Percentiles rank a stretch among this genome's conserved stretches.
phyloP scores from a whole-genome alignment of 768 basidiomycete genomes.

The Solioccasus polychromus region DNA sequence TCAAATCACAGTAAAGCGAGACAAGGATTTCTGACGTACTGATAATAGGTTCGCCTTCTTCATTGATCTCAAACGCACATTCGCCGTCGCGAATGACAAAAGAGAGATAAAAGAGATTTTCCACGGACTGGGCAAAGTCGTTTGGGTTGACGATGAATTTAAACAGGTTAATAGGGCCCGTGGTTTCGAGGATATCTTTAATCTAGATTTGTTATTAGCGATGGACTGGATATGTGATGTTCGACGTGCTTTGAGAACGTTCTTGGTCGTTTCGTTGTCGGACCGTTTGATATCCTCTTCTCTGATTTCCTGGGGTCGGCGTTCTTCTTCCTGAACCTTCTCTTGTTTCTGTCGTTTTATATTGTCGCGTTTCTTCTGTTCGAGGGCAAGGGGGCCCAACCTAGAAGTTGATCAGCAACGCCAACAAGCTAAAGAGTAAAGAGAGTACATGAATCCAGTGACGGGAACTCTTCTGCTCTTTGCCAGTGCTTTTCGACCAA shows the following conservation, averaged over 20 bases:
- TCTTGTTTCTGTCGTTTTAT: constrained; percentile 66
- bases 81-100: constrained; percentile 88
- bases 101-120: constrained; percentile 94
- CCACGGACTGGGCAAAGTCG: constrained; percentile 90
- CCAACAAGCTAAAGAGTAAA: background rate
- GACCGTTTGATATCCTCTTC: constrained; percentile 82
- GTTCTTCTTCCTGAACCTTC: constrained; percentile 65
- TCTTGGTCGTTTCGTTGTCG: constrained; percentile 87
- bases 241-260: constrained; percentile 66
- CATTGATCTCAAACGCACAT: constrained; percentile 66
- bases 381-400: constrained; percentile 87
- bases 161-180: constrained; percentile 73
- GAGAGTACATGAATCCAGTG: constrained; percentile 83
- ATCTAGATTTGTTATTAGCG: constrained; percentile 44
- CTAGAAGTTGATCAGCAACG: constrained; percentile 42
- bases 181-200: constrained; percentile 50
- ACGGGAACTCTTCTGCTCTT: constrained; percentile 77
- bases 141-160: constrained; percentile 85
- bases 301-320: constrained; percentile 74
- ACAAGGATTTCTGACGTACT: constrained; percentile 45
- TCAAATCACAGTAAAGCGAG: background rate
- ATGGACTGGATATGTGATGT: background rate
- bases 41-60: constrained; percentile 70
- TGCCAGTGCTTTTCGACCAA: constrained; percentile 81
- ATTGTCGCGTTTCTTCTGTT: constrained; percentile 71